These are phyloP conservation scores for Theobroma grandiflorum DNA, from an alignment of 441 rosid species.

Conservation along the genomic window DNA sequence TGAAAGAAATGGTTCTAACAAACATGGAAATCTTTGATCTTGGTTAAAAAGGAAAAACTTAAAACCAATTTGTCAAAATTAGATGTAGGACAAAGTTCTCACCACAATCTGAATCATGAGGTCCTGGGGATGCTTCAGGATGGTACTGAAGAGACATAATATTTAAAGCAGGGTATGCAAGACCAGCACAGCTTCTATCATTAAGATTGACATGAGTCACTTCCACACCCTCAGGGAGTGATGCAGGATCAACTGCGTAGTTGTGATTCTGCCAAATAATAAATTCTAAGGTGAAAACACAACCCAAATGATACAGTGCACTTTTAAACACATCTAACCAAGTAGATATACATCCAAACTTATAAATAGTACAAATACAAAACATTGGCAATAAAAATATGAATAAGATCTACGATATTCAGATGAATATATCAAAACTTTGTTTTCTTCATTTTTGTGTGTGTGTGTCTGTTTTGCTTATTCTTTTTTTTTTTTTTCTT, in stretches of 20 bases:
- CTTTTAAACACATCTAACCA: neutral
- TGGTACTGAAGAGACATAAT: conserved; percentile 78
- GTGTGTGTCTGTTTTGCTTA: neutral
- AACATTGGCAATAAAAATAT: neutral
- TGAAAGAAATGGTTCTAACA: neutral
- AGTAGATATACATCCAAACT: neutral
- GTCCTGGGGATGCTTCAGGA: conserved; percentile 87
- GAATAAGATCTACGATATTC: neutral
- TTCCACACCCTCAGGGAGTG: conserved; percentile 73
- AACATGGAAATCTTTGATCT: neutral
- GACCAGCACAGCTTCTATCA: conserved; percentile 81
- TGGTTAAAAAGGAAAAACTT: neutral
- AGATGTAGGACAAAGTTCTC: conserved; percentile 4
- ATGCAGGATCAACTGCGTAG: conserved; percentile 74
- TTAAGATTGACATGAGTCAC: conserved; percentile 77
- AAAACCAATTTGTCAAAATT: neutral
- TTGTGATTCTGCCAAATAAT: conserved; percentile 67
- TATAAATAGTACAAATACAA: neutral
- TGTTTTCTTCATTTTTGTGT: neutral
- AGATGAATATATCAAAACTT: neutral
- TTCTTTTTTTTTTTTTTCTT: too few species aligned
- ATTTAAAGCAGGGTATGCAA: conserved; percentile 59
- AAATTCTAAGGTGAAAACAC: neutral
- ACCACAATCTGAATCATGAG: conserved; percentile 75
- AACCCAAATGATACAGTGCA: neutral